phyloP scores from a whole-genome alignment of 2,329 filamentous ascomycete species.

The Aspergillus carbonarius region DNA sequence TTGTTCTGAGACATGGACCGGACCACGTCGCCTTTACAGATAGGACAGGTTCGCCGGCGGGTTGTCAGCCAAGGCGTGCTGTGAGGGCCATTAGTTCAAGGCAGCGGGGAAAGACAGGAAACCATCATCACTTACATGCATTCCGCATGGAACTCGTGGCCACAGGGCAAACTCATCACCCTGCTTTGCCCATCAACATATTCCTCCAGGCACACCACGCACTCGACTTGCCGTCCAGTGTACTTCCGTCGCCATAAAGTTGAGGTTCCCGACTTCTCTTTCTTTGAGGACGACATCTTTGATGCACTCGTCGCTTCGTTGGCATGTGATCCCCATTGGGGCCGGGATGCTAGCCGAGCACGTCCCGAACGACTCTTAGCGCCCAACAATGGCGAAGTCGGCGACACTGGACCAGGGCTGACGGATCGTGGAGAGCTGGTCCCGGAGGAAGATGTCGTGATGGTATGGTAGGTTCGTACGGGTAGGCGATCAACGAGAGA shows the following conservation, averaged over 20 bases:
- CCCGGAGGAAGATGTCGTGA: constrained; percentile 62
- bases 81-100: constrained; percentile 18
- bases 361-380: constrained; percentile 31
- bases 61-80: constrained; percentile 97
- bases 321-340: constrained; percentile 38
- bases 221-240: constrained; percentile 72
- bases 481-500: constrained; percentile 93
- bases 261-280: constrained; percentile 48
- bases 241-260: constrained; percentile 56
- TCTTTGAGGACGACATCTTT: constrained; percentile 26
- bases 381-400: constrained; percentile 73
- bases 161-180: constrained; percentile 96
- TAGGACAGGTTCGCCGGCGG: constrained; percentile 91
- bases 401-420: constrained; percentile 65
- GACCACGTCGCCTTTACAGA: constrained; percentile 97
- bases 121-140: constrained; percentile 77
- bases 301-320: constrained; percentile 20
- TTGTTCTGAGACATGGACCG: constrained; percentile 53
- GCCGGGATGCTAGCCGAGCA: constrained; percentile 36
- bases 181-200: constrained; percentile 91
- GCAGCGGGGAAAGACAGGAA: background rate
- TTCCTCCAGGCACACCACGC: constrained; percentile 94
- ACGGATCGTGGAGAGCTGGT: constrained; percentile 58
- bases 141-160: constrained; percentile 94
- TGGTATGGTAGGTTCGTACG: constrained; percentile 90